Evolutionary conservation across 331 rosid species (phyloP), one percentile per base, ranked within the genome.

Genomic region (Phaseolus coccineus): DNA sequence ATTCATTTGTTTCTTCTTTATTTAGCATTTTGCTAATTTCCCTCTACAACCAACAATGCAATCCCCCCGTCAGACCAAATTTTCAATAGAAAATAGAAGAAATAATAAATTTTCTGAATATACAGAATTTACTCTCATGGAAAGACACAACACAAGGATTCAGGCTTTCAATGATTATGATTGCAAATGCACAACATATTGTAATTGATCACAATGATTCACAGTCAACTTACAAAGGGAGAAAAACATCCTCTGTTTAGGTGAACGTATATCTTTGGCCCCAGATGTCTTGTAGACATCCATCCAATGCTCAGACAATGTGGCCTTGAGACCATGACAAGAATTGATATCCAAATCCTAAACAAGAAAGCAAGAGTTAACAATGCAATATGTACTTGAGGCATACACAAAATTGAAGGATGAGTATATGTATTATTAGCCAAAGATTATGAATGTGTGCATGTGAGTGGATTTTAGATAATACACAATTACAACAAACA

Each of bases 241-340:
- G 84, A 95, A 87, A 87, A 95, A 92, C 6, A 65, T 79, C 83
- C 84, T 76, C 50, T 91, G 94, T 69, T 80, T 87, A 40, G 96
- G 84, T 12, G 91, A 90, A 83, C 89, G 79, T 63, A 90, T 84
- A 84, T 89, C 90, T 48, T 77, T 83, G 79, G 91, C 85, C 42
- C 93, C 96, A 76, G 98, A 87, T 85, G 81, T 76, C 83, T 87
- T 81, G 87, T 83, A 87, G 39, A 84, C 80, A 76, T 95, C 93
- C 89, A 87, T 80, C 99, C 97, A 95, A 73, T 95, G 94, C 83
- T 88, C 80, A 12, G 90, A 80, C 82, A 95, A 85, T 69, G 79
- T 92, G 68, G 59, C 83, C 83, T 86, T 90, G 73, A 92, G 83
- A 84, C 82, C 85, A 56, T 79, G 81, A 80, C 46, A 67, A 69